Evolutionary conservation across 2,329 filamentous ascomycete species (phyloP), one percentile per base, ranked within the genome.

Genomic region (Dissoconium aciculare): DNA sequence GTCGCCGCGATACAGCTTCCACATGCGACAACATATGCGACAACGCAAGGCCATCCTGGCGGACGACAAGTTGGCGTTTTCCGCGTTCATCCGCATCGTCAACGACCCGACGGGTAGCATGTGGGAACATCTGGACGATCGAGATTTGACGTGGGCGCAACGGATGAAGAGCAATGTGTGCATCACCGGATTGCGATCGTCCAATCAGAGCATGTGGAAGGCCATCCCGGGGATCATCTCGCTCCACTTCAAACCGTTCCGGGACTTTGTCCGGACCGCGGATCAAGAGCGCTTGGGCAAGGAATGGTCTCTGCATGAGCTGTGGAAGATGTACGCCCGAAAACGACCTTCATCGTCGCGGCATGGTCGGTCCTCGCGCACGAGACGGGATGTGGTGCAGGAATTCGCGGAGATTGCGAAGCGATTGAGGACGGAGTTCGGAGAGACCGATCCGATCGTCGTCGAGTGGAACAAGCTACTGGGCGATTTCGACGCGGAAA

Each of bases 51-150:
- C 71, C 6, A 55, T 76, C 5, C 56, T 76, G 12, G 67, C 63
- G 17, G 59, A 72, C 38, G 71, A 76, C 44, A 72, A 67, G 23
- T 60, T 76, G 26, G 63, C 68, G 0, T 72, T 76, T 38, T 69
- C 67, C 36, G 68, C 64, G 1, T 74, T 74, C 45, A 67, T 76
- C 35, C 66, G 69, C 11, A 59, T 72, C 25, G 54, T 76, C 30
- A 51, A 74, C 14, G 71, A 76, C 41, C 62, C 69, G 2, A 75
- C 71, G 0, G 57, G 63, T 19, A 69, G 67, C 27, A 52, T 74
- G 17, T 75, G 70, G 69, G 71, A 70, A 55, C 69, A 73, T 44
- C 37, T 37, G 17, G 15, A 31, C 4, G 27, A 30, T 11, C 15
- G 4, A 3, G 42, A 8, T 23, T 8, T 8, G 8, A 27, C 31